phyloP scores from a whole-genome alignment of 2,329 filamentous ascomycete species.

The Apiospora arundinis region DNA sequence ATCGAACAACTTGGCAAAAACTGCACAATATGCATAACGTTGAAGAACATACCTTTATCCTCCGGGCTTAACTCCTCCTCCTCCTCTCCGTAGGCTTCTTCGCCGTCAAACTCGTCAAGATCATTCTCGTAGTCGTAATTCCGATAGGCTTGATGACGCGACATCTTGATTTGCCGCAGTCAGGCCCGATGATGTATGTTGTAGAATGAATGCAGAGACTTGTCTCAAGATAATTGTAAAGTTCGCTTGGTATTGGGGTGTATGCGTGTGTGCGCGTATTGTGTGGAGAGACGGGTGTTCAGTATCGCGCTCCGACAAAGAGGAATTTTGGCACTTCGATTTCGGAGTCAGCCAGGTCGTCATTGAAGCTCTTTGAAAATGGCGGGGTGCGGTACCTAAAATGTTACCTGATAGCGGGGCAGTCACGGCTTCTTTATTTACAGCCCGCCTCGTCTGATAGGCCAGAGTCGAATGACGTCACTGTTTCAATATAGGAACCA shows the following conservation, averaged over 20 bases:
- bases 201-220: background rate
- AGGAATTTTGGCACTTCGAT: background rate
- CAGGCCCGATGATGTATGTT: background rate
- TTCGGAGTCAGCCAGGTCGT: background rate
- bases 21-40: background rate
- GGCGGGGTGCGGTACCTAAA: constrained; percentile 8
- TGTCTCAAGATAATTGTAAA: background rate
- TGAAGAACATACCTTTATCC: constrained; percentile 35
- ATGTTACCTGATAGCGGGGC: constrained; percentile 2
- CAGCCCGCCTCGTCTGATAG: background rate
- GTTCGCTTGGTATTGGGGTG: background rate
- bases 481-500: background rate
- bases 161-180: constrained; percentile 42
- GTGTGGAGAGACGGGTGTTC: background rate
- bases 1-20: background rate
- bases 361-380: background rate
- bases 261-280: background rate
- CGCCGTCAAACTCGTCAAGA: constrained; percentile 57
- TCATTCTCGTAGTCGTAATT: constrained; percentile 59
- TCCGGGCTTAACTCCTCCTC: constrained; percentile 50
- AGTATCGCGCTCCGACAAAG: background rate
- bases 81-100: constrained; percentile 47
- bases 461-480: background rate
- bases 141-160: constrained; percentile 53
- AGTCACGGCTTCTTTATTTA: background rate